phyloP scores from a whole-genome alignment of 768 basidiomycete species.

The Hypsizygus marmoreus region DNA sequence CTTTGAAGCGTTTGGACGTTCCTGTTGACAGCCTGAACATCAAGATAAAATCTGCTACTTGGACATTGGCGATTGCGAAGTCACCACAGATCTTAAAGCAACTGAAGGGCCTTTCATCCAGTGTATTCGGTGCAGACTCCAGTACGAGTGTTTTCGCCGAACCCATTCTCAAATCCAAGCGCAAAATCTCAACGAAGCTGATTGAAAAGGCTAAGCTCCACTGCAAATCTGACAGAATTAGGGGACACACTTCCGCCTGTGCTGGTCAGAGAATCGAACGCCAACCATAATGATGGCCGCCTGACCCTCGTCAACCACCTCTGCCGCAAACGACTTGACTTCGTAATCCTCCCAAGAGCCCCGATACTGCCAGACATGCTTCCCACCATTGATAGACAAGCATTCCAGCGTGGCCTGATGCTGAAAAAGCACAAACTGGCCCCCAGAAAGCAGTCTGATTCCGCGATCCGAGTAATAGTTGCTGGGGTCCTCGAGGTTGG shows the following conservation, averaged over 20 bases:
- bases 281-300: not conserved
- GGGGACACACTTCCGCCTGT: not conserved
- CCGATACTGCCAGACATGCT: not conserved
- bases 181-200: not conserved
- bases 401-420: not conserved
- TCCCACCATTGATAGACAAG: not conserved
- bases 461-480: not conserved
- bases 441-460: not conserved
- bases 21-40: too few relatives aligned
- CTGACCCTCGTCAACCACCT: not conserved
- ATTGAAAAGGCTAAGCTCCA: not conserved
- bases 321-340: not conserved
- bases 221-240: not conserved
- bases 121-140: not conserved
- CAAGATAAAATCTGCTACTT: too few relatives aligned
- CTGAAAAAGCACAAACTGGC: not conserved
- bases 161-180: not conserved
- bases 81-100: not conserved
- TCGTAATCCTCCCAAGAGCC: not conserved
- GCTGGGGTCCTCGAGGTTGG: not conserved
- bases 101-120: not conserved
- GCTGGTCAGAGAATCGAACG: not conserved
- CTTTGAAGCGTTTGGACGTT: too few relatives aligned
- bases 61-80: too few relatives aligned
- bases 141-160: not conserved